Conservation (phyloP, 352 stramenopile species). For the Pythium phragmiticola region DNA sequence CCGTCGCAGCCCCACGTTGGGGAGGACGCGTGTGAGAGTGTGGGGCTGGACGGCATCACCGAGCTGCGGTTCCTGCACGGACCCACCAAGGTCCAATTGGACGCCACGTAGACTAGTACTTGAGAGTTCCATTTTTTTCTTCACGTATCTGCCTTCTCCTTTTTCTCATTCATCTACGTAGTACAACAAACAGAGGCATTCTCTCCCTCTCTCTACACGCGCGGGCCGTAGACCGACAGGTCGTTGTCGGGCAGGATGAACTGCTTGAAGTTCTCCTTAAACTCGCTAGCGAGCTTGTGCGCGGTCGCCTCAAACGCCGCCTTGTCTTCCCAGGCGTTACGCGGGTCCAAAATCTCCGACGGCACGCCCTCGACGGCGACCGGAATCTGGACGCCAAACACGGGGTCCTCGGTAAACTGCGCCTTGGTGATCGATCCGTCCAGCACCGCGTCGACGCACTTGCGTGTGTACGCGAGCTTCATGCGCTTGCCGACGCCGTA, state of each 20-base stretch:
- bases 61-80: constrained; percentile 52
- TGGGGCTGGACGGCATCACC: constrained; percentile 38
- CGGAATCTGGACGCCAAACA: constrained; percentile 75
- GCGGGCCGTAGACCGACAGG: constrained; percentile 60
- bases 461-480: constrained; percentile 89
- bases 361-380: constrained; percentile 62
- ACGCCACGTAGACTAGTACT: neutral
- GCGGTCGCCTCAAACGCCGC: constrained; percentile 71
- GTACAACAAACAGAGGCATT: no score
- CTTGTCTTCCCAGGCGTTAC: constrained; percentile 80
- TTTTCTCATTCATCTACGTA: constrained; percentile 11
- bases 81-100: constrained; percentile 23
- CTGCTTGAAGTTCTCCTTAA: constrained; percentile 86
- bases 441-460: constrained; percentile 75
- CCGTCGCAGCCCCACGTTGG: neutral
- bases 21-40: constrained; percentile 8
- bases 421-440: constrained; percentile 65
- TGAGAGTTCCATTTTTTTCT: neutral
- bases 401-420: constrained; percentile 63
- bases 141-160: constrained; percentile 1
- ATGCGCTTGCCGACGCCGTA: constrained; percentile 97
- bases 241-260: constrained; percentile 80
- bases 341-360: constrained; percentile 72
- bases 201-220: constrained; percentile 34
- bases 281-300: constrained; percentile 71